Conservation (phyloP, 768 basidiomycete genomes). For the Tulasnella calospora region DNA sequence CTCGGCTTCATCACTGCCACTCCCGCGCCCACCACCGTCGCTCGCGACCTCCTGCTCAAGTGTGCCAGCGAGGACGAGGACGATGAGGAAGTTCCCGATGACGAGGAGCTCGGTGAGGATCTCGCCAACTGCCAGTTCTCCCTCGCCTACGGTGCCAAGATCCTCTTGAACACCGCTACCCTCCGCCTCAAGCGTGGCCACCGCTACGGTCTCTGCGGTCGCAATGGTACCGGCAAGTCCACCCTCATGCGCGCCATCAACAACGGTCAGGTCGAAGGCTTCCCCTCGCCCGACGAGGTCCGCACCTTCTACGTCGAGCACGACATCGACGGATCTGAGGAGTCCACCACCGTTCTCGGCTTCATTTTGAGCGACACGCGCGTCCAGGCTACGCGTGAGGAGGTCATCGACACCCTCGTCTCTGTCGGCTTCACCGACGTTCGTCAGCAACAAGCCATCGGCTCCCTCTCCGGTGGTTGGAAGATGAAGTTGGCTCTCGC, state of each 20-base stretch:
- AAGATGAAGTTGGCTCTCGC: conserved; percentile 99
- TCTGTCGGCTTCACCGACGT: conserved; percentile 89
- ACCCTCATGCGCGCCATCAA: conserved; percentile 90
- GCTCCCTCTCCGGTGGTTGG: conserved; percentile 95
- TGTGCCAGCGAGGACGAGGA: conserved; percentile 74
- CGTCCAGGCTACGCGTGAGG: conserved; percentile 61
- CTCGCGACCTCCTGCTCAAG: conserved; percentile 84
- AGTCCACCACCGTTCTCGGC: conserved; percentile 79
- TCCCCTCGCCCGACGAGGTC: conserved; percentile 94
- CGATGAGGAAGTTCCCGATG: conserved; percentile 64
- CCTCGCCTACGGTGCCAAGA: conserved; percentile 97
- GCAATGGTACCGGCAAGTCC: conserved; percentile 98
- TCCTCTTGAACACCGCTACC: conserved; percentile 90
- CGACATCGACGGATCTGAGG: conserved; percentile 95
- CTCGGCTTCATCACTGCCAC: conserved; percentile 58
- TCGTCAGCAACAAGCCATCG: conserved; percentile 79
- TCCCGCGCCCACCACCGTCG: conserved; percentile 61
- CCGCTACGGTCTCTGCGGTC: conserved; percentile 97
- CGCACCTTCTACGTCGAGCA: conserved; percentile 99
- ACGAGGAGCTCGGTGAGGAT: conserved; percentile 98
- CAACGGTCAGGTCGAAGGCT: conserved; percentile 95
- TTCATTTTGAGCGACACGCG: conserved; percentile 86
- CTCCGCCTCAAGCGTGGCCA: conserved; percentile 98
- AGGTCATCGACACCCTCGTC: conserved; percentile 73
- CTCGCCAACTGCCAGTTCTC: conserved; percentile 99